Evolutionary conservation across 805 yeast genomes (phyloP), one percentile per base, ranked within the genome.

Genomic region (Lipomyces sp.): DNA sequence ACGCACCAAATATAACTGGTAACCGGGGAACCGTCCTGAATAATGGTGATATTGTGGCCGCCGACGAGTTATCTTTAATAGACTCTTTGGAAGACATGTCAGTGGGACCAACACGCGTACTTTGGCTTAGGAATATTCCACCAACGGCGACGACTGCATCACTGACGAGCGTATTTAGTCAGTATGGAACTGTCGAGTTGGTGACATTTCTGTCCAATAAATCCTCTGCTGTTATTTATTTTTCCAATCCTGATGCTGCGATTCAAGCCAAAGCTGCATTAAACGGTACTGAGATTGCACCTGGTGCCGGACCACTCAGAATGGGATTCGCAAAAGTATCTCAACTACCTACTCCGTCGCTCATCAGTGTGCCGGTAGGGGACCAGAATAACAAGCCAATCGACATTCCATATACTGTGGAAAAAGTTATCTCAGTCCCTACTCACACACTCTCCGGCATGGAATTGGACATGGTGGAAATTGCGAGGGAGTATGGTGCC

Each of bases 111-210:
- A 87, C 97, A 0, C 86, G 89, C 71, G 87, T 91, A 11, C 81
- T 94, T 56, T 82, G 93, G 70, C 81, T 95, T 63, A 90, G 92
- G 56, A 92, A 93, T 74, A 82, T 94, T 60, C 98, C 98, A 11
- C 77, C 86, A 29, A 75, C 80, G 2, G 79, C 82, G 15, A 81
- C 86, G 8, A 76, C 85, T 0, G 82, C 86, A 54, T 83, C 92
- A 3, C 77, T 90, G 66, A 82, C 83, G 4, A 87, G 89, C 61
- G 78, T 90, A 58, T 82, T 89, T 70, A 77, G 84, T 29, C 83
- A 83, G 64, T 90, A 86, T 76, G 95, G 96, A 15, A 78, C 80
- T 4, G 81, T 89, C 33, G 77, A 82, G 59, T 83, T 89, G 2
- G 87, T 90, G 4, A 81, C 90, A 60, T 82, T 90, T 24, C 80